Percentiles rank a stretch among this genome's conserved stretches.
phyloP scores from a whole-genome alignment of 345 rosid species.

The Euphorbia lathyris region DNA sequence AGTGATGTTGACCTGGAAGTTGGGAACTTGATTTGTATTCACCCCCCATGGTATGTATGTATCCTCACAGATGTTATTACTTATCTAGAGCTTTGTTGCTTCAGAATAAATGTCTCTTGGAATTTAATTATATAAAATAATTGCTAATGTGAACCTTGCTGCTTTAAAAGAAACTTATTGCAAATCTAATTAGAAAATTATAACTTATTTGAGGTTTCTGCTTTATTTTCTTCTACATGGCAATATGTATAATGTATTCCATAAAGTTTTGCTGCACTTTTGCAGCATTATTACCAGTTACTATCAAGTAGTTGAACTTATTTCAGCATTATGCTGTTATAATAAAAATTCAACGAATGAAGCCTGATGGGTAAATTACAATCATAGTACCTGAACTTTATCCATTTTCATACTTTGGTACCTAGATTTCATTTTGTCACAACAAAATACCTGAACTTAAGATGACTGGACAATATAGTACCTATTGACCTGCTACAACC shows the following conservation, averaged over 20 bases:
- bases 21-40: constrained; percentile 57
- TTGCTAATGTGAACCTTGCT: background rate
- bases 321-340: background rate
- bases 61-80: background rate
- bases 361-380: constrained; percentile 1
- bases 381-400: no score
- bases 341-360: background rate
- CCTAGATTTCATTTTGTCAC: no score
- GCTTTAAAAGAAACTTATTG: background rate
- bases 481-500: no score
- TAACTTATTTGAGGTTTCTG: background rate
- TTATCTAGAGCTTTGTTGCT: background rate
- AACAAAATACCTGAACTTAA: no score
- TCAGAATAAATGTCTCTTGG: background rate
- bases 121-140: no score
- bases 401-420: no score
- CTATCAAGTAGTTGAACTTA: background rate
- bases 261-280: background rate
- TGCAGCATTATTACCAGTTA: background rate
- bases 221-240: background rate
- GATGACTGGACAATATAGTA: no score
- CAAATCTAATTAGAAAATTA: background rate
- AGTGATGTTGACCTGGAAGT: constrained; percentile 73
- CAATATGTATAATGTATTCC: background rate
- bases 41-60: constrained; percentile 58